Base-by-base conservation (phyloP, 768 basidiomycete genomes). In the Clavulina sp. region DNA sequence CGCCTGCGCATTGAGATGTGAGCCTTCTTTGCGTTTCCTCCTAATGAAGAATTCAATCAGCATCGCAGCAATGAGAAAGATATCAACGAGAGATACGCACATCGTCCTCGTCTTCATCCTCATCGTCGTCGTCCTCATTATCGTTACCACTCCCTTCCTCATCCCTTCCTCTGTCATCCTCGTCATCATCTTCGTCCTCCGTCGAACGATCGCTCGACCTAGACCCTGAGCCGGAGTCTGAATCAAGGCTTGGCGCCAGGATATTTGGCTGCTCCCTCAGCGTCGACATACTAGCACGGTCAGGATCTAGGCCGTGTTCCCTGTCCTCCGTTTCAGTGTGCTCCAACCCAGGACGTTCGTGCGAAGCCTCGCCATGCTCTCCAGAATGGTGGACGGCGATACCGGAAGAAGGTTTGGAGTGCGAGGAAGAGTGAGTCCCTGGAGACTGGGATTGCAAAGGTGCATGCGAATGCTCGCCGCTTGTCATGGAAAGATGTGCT, bases 151-250 rank as follows among this genome's bases (percentile, higher is more conserved):
- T 24, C 28, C 28, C 29, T 18, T 54, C 53, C 24, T 21, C 16
- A 40, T 41, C 52, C 38, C 41, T 54, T 54, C 49, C 54, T 29
- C 53, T 55, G 32, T 51, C 55, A 23, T 54, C 56, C 34, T 48
- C 53, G 36, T 49, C 43, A 30, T 57, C 54, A 23, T 56, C 54
- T 29, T 41, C 49, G 21, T 55, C 56, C 31, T 41, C 49, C 24
- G 55, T 51, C 48, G 28, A 49, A 54, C 19, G 53, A 51, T 18
- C 34, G 21, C 28, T 50, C 52, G 3, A 32, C 49, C 46, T 53
- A 9, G 7, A 46, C 24, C 43, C 7, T 52, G 24, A 32, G 26
- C 34, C 19, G 49, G 23, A 19, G 19, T 26, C n/a, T 16, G 23
- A 21, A 46, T 24, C 21, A 51, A 49, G 24, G 49, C 19, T 19